phyloP scores from a whole-genome alignment of 495 filamentous ascomycete genomes.

The Rostrohypoxylon terebratum region DNA sequence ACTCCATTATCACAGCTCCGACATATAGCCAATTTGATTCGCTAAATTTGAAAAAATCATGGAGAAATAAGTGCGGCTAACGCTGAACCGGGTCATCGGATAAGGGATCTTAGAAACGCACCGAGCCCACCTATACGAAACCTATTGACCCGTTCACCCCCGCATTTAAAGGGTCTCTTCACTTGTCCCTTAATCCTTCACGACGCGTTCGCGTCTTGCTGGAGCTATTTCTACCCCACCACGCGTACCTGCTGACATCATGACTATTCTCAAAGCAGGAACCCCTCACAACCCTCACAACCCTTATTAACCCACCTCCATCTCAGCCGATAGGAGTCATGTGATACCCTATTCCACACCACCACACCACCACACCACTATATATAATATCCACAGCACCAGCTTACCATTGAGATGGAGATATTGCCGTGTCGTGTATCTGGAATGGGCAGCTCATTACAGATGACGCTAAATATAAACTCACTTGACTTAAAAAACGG shows the following conservation, averaged over 20 bases:
- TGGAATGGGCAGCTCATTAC: not conserved
- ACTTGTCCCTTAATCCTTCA: slow-evolving; percentile 7
- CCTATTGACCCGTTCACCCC: slow-evolving; percentile 5
- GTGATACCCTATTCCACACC: not conserved
- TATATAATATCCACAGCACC: not conserved
- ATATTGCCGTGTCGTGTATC: not conserved
- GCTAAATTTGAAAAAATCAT: not conserved
- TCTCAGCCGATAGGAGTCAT: not conserved
- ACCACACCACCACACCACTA: not conserved
- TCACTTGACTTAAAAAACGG: not conserved
- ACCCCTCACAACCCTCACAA: not conserved
- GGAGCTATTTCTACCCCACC: not conserved
- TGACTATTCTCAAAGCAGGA: not conserved
- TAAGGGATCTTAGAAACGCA: slow-evolving; percentile 1
- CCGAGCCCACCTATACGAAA: not conserved
- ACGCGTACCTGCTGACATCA: slow-evolving; percentile 9
- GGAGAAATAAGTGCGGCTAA: not conserved
- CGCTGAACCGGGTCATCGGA: not conserved
- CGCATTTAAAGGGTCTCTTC: slow-evolving; percentile 12
- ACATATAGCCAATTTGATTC: not conserved
- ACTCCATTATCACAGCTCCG: not conserved
- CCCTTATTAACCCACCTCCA: not conserved
- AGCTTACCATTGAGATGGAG: not conserved
- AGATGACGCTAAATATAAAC: not conserved
- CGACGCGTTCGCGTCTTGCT: slow-evolving; percentile 1